Evolutionary conservation across 2,329 filamentous ascomycete species (phyloP), one percentile per base, ranked within the genome.

Genomic region (Penicillium sp.): DNA sequence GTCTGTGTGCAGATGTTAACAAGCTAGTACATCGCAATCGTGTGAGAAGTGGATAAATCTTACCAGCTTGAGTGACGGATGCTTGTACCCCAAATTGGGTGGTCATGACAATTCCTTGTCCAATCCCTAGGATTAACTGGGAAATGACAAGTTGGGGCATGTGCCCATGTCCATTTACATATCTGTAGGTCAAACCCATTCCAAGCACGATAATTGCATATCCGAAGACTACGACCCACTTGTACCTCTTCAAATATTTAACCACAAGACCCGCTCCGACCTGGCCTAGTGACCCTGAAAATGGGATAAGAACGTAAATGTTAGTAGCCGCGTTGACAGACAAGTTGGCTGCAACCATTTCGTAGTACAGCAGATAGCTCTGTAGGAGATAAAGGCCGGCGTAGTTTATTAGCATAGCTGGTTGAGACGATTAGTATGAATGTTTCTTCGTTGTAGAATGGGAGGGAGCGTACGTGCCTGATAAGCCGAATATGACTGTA

Each of bases 61-160:
- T 18, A 54, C 52, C 52, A 40, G 43, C 21, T 38, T 54, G 52
- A 24, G 18, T 47, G 28, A 54, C 45, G 21, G 52, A 54, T 2
- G 52, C 52, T 30, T 54, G 52, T 6, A 54, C 24, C 16, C 52
- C 52, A 18, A 54, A 54, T 47, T 54, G 52, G 21, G 52, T 54
- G 5, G 52, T 54, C 52, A 45, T 45, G 18, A 54, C 38, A 12
- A 54, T 47, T 21, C 52, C 52, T 33, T 45, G 42, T 23, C 52
- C 52, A 38, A 54, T 40, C 5, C 52, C 52, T 14, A 47, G 12
- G 28, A 54, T 54, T 18, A 54, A 24, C 11, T 54, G 52, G 23
- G 52, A 54, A 47, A 54, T 21, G 18, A 54, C 52, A 18, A 54
- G 43, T 35, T 47, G 43, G 16, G 52, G 43, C 43, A 54, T 54